Evolutionary conservation across 176 grass and related monocot genomes (phyloP).

Genomic region (Phoenix dactylifera): DNA sequence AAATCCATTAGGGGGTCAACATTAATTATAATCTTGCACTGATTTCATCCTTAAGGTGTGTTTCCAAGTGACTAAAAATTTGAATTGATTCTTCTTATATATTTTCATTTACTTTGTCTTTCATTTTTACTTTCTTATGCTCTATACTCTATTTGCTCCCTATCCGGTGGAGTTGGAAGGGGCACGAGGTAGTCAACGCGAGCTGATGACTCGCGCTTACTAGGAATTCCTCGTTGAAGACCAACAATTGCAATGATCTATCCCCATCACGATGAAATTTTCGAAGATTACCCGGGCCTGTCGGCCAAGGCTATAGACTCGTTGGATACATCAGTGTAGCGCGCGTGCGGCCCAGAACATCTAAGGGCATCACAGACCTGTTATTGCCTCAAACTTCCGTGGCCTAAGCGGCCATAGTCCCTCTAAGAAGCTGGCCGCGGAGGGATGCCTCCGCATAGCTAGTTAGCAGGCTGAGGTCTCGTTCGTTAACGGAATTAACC

Average conservation of each 20-base stretch:
- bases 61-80: no score
- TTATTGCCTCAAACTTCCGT: conserved; percentile 34
- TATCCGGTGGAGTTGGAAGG: no score
- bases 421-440: conserved; percentile 21
- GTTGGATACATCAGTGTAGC: conserved; percentile 36
- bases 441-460: conserved; percentile 2
- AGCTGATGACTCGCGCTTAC: no score
- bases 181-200: no score
- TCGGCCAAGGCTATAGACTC: conserved; percentile 65
- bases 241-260: conserved; percentile 18
- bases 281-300: conserved; percentile 52
- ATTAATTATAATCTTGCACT: no score
- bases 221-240: no score
- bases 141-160: no score
- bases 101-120: no score
- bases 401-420: conserved; percentile 34
- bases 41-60: no score
- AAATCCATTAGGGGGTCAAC: no score
- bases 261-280: conserved; percentile 41
- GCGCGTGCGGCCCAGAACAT: conserved; percentile 28
- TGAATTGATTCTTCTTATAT: no score
- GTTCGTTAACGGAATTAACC: conserved; percentile 36
- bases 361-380: conserved; percentile 33
- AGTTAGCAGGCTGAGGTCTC: conserved; percentile 25
- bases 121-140: no score